phyloP scores from a whole-genome alignment of 306 rosid species.

The Hippophae tibetana region DNA sequence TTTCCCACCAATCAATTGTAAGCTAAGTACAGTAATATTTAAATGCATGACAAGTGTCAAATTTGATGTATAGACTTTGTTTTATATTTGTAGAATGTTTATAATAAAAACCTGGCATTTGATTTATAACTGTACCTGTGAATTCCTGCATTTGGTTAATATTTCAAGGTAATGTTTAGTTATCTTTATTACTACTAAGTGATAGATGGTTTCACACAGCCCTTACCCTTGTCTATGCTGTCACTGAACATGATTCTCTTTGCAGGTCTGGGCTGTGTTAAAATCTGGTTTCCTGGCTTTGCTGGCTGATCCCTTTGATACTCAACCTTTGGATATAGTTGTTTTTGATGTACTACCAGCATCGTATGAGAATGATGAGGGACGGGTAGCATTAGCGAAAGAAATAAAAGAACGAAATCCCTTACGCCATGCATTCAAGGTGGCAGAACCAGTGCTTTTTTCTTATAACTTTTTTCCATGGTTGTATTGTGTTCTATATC shows the following conservation, averaged over 20 bases:
- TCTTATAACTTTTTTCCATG: background rate
- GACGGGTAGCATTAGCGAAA: constrained; percentile 64
- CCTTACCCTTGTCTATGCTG: background rate
- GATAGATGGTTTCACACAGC: too few species aligned
- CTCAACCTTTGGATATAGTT: constrained; percentile 82
- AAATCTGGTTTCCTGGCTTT: constrained; percentile 97
- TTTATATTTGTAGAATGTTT: too few species aligned
- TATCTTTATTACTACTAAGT: too few species aligned
- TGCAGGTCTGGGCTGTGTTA: constrained; percentile 89
- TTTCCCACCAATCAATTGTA: too few species aligned
- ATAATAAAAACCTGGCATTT: too few species aligned
- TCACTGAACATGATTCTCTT: constrained; percentile 21
- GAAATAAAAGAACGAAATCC: constrained; percentile 85
- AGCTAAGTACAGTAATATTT: too few species aligned
- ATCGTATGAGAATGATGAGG: constrained; percentile 75
- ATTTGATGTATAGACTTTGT: too few species aligned
- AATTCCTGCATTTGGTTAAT: too few species aligned
- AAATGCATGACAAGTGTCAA: too few species aligned
- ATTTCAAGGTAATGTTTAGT: too few species aligned
- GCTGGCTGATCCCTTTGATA: constrained; percentile 79
- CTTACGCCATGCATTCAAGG: constrained; percentile 81
- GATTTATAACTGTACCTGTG: too few species aligned
- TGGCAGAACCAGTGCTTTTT: constrained; percentile 19
- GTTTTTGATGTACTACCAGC: constrained; percentile 86
- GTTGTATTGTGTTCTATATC: background rate